A percentile compares a stretch with the other conserved stretches of the same genome.
Evolutionary conservation across 2,329 filamentous ascomycete species (phyloP).

Genomic region (Talaromyces sp.): DNA sequence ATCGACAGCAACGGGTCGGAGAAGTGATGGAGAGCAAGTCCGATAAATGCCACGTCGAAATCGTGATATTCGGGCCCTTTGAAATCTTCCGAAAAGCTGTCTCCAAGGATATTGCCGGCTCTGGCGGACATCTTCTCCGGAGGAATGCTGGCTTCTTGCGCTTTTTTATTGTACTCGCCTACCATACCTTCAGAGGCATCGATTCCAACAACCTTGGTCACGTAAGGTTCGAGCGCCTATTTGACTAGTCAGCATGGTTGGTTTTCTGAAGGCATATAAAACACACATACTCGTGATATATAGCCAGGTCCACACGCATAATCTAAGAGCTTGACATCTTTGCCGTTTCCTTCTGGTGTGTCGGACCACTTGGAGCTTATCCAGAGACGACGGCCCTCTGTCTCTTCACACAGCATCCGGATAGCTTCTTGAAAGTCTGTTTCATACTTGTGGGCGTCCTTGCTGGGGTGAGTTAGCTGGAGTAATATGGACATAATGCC

Average conservation of each 20-base stretch:
- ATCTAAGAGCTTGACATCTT: slow-evolving; percentile 56
- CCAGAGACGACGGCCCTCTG: slow-evolving; percentile 54
- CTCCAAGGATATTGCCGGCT: slow-evolving; percentile 54
- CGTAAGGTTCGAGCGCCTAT: slow-evolving; percentile 58
- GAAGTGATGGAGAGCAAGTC: slow-evolving; percentile 64
- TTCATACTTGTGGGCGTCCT: slow-evolving; percentile 55
- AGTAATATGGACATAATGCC: slow-evolving; percentile 11
- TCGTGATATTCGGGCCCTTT: slow-evolving; percentile 58
- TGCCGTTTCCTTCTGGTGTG: slow-evolving; percentile 23
- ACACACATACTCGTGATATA: slow-evolving; percentile 55
- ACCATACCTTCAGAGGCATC: slow-evolving; percentile 71
- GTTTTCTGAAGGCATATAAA: background rate
- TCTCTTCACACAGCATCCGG: slow-evolving; percentile 50
- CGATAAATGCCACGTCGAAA: slow-evolving; percentile 65
- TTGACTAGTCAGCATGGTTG: background rate
- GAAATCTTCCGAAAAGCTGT: slow-evolving; percentile 52
- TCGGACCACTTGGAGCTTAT: slow-evolving; percentile 55
- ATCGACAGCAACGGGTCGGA: slow-evolving; percentile 60
- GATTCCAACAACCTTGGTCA: slow-evolving; percentile 61
- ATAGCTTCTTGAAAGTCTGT: slow-evolving; percentile 52
- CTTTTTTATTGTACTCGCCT: slow-evolving; percentile 59
- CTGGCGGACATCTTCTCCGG: slow-evolving; percentile 53
- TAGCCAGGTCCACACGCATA: slow-evolving; percentile 72
- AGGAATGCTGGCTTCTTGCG: slow-evolving; percentile 47
- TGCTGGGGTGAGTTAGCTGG: slow-evolving; percentile 30